Conservation (phyloP, 805 yeast species). For the Clavispora asparagi region DNA sequence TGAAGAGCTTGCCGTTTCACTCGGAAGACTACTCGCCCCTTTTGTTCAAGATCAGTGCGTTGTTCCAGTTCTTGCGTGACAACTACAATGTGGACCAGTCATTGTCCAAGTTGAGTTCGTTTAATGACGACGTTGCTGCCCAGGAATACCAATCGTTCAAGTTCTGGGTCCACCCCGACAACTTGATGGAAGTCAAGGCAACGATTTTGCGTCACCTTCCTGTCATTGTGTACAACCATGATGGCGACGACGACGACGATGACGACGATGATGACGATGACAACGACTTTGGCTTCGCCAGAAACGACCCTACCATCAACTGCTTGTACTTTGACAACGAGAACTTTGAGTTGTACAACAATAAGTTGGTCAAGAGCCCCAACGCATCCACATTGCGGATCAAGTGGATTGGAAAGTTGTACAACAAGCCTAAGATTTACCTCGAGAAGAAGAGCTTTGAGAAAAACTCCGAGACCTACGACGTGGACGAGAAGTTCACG, state of each 20-base stretch:
- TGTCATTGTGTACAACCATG: conserved; percentile 66
- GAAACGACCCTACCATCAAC: conserved; percentile 65
- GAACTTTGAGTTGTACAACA: conserved; percentile 78
- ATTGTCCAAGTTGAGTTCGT: conserved; percentile 44
- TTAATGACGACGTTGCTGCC: conserved; percentile 33
- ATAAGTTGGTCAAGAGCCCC: conserved; percentile 66
- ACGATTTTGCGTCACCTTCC: conserved; percentile 90
- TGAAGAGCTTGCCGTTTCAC: conserved; percentile 85
- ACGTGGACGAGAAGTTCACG: conserved; percentile 56
- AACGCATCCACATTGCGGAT: conserved; percentile 75
- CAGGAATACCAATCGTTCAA: conserved; percentile 60
- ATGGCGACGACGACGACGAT: conserved; percentile 50
- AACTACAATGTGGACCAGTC: conserved; percentile 51
- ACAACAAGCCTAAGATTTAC: conserved; percentile 70
- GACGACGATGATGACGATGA: conserved; percentile 23
- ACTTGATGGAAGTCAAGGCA: conserved; percentile 96
- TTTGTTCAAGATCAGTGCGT: conserved; percentile 71
- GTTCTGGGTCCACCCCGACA: conserved; percentile 97
- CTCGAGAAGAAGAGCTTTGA: conserved; percentile 77
- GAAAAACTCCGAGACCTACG: conserved; percentile 46
- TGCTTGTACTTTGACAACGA: conserved; percentile 84
- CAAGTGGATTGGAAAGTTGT: conserved; percentile 85
- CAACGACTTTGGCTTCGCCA: conserved; percentile 9
- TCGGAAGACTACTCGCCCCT: conserved; percentile 93
- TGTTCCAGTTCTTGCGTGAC: conserved; percentile 78